Conservation (phyloP, 2,329 filamentous ascomycete species). For the Falciphora oryzae region DNA sequence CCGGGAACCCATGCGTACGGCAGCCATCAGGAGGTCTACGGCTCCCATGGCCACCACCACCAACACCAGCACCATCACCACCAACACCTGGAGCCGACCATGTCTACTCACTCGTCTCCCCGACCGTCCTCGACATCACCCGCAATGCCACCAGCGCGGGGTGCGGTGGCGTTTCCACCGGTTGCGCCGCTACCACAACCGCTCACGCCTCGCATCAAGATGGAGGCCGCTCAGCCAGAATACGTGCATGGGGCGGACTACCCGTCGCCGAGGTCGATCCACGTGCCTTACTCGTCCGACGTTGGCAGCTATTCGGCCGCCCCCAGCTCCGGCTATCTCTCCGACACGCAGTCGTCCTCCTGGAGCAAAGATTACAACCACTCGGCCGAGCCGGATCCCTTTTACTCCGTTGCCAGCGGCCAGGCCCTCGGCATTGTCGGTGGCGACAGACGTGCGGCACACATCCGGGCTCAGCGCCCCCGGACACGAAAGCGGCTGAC, state of each 20-base stretch:
- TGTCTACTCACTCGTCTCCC: background rate
- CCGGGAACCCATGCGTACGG: conserved; percentile 32
- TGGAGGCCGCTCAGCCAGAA: conserved; percentile 28
- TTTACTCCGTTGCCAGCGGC: conserved; percentile 10
- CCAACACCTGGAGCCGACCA: conserved; percentile 14
- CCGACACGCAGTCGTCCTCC: conserved; percentile 28
- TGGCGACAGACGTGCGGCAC: background rate
- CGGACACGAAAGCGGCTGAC: conserved; percentile 47
- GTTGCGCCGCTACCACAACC: conserved; percentile 17
- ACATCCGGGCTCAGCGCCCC: conserved; percentile 18
- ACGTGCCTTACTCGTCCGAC: conserved; percentile 26
- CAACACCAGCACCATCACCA: conserved; percentile 15
- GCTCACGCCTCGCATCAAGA: conserved; percentile 31
- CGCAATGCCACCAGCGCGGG: conserved; percentile 15
- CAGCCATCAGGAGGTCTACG: conserved; percentile 33
- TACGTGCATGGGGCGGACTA: conserved; percentile 34
- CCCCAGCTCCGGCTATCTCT: conserved; percentile 31
- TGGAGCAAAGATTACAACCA: conserved; percentile 29
- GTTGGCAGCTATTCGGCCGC: conserved; percentile 20
- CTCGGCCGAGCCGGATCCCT: conserved; percentile 26
- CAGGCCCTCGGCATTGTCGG: conserved; percentile 1
- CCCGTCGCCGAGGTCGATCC: conserved; percentile 33
- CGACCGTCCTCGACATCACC: conserved; percentile 21
- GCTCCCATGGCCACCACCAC: conserved; percentile 6
- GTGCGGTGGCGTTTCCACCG: conserved; percentile 25